Base-by-base conservation (phyloP, 352 stramenopile species). In the Plasmopara halstedii region DNA sequence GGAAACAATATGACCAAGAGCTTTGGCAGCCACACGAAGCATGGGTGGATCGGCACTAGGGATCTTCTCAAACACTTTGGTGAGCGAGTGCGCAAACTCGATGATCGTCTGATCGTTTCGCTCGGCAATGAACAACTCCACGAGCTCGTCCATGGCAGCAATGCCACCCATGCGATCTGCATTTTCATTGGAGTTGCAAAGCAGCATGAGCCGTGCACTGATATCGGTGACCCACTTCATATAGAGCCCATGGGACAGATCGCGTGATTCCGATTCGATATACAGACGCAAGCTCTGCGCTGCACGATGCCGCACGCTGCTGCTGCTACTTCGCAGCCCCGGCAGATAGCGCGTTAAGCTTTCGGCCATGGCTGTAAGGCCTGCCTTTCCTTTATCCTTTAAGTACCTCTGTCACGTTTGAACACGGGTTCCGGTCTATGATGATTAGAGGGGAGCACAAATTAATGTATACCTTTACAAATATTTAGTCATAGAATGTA, bases 31-130 rank as follows among this genome's bases (percentile, higher is more conserved):
- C 15, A 89, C 56, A 8, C 78, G 76, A 35, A 94, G 58, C 48
- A 83, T 92, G 18, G 75, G 50, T 26, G 73, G 50, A 47, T 94
- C 83, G 4, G 74, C 76, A 36, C 61, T 73, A 17, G 78, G 76
- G 49, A 90, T 89, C 57, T 91, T 92, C 54, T 94, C 83, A 49
- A 94, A 94, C 4, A 92, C 78, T 45, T 81, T 85, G 7, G 77
- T 88, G 29, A 94, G 75, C 39, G 80, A 88, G 54, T 92, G 80
- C 8, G 83, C 83, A 54, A 92, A 91, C 59, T 92, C 83, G 39
- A 90, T 89, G 67, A 94, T 94, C 6, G 75, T 90, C 72, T 89
- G 79, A 66, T 94, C 83, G 65, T 94, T 90, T 32, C 81, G 69
- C 50, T 91, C 80, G 31, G 76, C 80, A 67, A 92, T 92, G 49